Evolutionary conservation across 2,329 filamentous ascomycete species (phyloP).

Genomic region (Sclerotinia nivalis): DNA sequence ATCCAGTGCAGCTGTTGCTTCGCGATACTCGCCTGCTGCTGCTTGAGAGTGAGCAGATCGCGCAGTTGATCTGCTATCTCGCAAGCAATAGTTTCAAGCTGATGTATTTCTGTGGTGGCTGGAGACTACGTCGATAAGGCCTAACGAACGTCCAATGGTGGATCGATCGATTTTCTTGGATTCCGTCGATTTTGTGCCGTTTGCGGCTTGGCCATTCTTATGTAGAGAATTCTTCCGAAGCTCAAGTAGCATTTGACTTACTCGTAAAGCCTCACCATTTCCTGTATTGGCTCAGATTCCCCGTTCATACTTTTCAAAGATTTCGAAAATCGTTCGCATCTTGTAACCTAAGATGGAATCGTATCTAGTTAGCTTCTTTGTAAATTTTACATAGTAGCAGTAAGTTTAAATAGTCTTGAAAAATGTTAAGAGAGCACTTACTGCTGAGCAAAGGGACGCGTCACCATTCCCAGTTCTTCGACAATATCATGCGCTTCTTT

Average conservation of each 20-base stretch:
- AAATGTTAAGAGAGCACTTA: background rate
- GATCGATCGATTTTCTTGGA: background rate
- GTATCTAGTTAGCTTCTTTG: too few species aligned
- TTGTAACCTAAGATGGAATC: background rate
- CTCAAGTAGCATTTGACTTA: background rate
- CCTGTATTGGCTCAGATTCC: background rate
- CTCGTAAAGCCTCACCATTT: background rate
- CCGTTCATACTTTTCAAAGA: background rate
- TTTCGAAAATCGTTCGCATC: conserved; percentile 25
- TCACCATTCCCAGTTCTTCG: conserved; percentile 51
- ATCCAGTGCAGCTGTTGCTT: conserved; percentile 38
- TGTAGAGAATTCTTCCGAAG: background rate
- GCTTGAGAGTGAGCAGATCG: conserved; percentile 48
- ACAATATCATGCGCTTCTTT: conserved; percentile 49
- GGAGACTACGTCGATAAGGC: background rate
- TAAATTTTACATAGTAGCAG: too few species aligned
- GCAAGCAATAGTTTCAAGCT: conserved; percentile 2
- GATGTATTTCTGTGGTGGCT: background rate
- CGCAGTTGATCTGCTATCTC: conserved; percentile 24
- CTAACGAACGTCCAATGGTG: background rate
- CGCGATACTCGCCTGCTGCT: conserved; percentile 50
- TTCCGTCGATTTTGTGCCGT: background rate
- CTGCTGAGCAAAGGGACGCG: conserved; percentile 42
- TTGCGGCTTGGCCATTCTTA: too few species aligned
- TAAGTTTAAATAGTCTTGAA: too few species aligned